Percentiles rank a stretch among this genome's conserved stretches.
phyloP scores from a whole-genome alignment of 805 yeast species.

The Myxozyma monticola region DNA sequence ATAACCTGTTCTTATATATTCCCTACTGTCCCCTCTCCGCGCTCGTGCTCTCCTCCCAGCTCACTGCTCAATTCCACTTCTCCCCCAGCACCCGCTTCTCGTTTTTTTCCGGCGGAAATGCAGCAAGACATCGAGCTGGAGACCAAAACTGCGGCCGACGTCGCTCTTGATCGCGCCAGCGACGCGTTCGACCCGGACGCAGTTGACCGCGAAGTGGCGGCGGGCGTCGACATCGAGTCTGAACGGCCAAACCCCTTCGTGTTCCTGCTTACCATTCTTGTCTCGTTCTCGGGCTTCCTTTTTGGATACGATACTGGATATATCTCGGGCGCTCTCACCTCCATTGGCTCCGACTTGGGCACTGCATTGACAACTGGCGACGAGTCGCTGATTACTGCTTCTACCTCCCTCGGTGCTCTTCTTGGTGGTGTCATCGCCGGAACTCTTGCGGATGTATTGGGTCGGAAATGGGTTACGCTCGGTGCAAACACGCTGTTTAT shows the following conservation, averaged over 20 bases:
- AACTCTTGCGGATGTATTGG: constrained; percentile 72
- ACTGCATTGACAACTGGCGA: constrained; percentile 67
- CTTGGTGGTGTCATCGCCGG: constrained; percentile 81
- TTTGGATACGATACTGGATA: constrained; percentile 98
- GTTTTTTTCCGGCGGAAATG: too few species aligned
- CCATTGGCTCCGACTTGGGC: constrained; percentile 73
- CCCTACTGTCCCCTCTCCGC: too few species aligned
- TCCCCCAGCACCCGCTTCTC: too few species aligned
- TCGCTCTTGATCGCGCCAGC: background rate
- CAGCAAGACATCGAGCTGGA: constrained; percentile 1
- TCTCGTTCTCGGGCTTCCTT: constrained; percentile 93
- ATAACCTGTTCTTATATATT: too few species aligned
- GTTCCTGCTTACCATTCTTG: constrained; percentile 36
- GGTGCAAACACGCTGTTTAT: constrained; percentile 79
- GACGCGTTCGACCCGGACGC: background rate
- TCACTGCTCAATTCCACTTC: too few species aligned
- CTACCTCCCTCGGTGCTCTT: constrained; percentile 91
- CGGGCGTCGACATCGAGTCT: constrained; percentile 29
- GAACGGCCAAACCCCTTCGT: constrained; percentile 31
- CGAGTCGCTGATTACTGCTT: constrained; percentile 87
- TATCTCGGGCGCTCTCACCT: constrained; percentile 88
- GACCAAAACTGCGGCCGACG: background rate
- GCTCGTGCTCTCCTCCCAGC: too few species aligned
- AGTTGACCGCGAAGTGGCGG: constrained; percentile 7
- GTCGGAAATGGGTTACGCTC: constrained; percentile 82